Evolutionary conservation across 2,329 filamentous ascomycete species (phyloP).

Genomic region (Fusarium mexicanum): DNA sequence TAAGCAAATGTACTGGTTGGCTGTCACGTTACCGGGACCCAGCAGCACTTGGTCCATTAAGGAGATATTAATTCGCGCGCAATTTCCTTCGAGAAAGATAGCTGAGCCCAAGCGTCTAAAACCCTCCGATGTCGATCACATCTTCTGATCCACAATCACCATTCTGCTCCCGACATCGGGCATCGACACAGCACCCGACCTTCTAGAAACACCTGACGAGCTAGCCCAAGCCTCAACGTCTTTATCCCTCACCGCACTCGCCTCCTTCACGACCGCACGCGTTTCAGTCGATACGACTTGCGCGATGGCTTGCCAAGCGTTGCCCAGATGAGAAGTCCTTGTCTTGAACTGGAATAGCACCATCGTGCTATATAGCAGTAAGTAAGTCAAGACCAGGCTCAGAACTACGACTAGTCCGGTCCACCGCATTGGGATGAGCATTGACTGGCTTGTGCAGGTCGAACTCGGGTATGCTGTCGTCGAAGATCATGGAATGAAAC

Average conservation of each 20-base stretch:
- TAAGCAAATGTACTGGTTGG: no score
- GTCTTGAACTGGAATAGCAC: background rate
- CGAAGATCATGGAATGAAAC: constrained; percentile 5
- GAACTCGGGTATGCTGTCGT: background rate
- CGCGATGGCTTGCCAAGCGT: constrained; percentile 18
- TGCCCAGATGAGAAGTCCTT: background rate
- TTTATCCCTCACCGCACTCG: background rate
- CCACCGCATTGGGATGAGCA: background rate
- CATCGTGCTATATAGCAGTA: background rate
- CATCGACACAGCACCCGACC: background rate
- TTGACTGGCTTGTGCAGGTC: background rate
- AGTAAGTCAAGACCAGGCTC: background rate
- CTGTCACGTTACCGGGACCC: no score
- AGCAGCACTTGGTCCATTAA: no score
- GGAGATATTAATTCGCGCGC: background rate
- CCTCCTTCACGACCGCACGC: constrained; percentile 4
- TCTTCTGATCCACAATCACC: background rate
- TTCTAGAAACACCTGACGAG: background rate
- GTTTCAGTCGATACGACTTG: constrained; percentile 18
- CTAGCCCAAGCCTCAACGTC: constrained; percentile 1
- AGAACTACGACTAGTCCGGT: background rate
- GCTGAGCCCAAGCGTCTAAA: no score
- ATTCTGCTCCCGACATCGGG: background rate
- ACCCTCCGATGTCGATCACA: no score
- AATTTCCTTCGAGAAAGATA: background rate